A percentile compares a stretch with the other conserved stretches of the same genome.
These are phyloP conservation scores for Trichophyton verrucosum DNA, from an alignment of 2,329 filamentous ascomycete species.

Conservation along the genomic window DNA sequence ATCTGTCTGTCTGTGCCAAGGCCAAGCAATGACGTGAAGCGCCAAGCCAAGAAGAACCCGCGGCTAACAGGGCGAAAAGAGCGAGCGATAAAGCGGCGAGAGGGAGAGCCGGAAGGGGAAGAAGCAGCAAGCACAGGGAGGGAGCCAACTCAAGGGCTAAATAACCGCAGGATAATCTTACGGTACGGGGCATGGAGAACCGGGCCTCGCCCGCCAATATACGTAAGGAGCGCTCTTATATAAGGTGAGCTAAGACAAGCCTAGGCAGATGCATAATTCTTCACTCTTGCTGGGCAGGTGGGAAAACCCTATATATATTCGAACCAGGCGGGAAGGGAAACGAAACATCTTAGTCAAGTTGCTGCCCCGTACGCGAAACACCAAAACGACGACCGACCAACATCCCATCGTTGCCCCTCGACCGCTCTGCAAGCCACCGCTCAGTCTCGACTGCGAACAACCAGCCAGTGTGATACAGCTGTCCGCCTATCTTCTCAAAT, in stretches of 20 bases:
- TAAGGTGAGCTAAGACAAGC: background rate
- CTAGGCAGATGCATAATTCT: background rate
- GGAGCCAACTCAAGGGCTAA: too few species aligned
- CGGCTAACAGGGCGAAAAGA: background rate
- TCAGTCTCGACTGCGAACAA: background rate
- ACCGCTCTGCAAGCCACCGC: background rate
- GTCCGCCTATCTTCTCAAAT: constrained; percentile 33
- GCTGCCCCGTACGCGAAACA: too few species aligned
- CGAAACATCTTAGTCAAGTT: too few species aligned
- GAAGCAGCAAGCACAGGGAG: background rate
- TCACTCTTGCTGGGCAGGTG: background rate
- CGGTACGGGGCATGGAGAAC: background rate
- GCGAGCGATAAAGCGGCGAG: background rate
- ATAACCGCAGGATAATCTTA: too few species aligned
- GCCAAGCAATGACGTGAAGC: too few species aligned
- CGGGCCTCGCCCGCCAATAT: too few species aligned
- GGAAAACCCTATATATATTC: background rate
- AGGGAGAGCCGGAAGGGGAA: background rate
- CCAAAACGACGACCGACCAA: background rate
- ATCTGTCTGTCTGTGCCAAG: too few species aligned
- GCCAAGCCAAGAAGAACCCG: background rate
- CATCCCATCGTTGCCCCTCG: background rate
- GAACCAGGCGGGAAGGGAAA: background rate
- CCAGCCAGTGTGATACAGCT: background rate
- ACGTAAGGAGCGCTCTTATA: background rate